Base-by-base conservation (phyloP, 2,329 filamentous ascomycete genomes). In the Fusarium siculi region DNA sequence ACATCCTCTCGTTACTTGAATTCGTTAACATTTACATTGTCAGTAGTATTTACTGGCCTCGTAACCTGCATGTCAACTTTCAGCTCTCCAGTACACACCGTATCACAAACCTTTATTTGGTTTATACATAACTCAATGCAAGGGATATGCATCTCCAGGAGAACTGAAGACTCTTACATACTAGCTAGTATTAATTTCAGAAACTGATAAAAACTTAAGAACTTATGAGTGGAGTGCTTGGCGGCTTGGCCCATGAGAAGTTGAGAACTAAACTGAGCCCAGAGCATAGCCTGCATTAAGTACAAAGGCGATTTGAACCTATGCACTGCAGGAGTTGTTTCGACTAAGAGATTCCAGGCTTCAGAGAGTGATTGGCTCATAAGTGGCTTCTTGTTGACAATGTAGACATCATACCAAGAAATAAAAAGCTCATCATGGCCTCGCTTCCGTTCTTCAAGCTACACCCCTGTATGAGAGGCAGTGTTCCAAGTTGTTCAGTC, bases 101-200 rank as follows among this genome's bases (percentile, higher is more conserved):
- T 10, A 10, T 32, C 32, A 32, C 9, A 5, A 8, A 23, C 2
- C 6, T 25, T 8, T 9, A 19, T 25, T 2, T 25, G n/a, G 30
- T 52, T 52, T 15, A 36, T 36, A 15, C 21, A 6, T 1, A 23
- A 19, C 30, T 36, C 11, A 21, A 25, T 4, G 0, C 15, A 10
- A 23, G 2, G 6, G 2, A 4, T 23, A 8, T 4, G 4, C 6
- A 4, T 36, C 4, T 21, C 4, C 0, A 36, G 3, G 12, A 52
- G 12, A 3, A 21, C 2, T 4, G 0, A 3, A 36, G 0, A 0
- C 8, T 19, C 16, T 14, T 19, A 10, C 5, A 0, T 4, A 4
- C 1, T 7, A 15, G 11, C 0, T 1, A 25, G n/a, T 6, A 0
- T 15, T 3, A 0, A 19, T 36, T 34, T 4, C 3, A 19, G 1